phyloP scores from a whole-genome alignment of 2,329 filamentous ascomycete species.

The Fusarium poae region DNA sequence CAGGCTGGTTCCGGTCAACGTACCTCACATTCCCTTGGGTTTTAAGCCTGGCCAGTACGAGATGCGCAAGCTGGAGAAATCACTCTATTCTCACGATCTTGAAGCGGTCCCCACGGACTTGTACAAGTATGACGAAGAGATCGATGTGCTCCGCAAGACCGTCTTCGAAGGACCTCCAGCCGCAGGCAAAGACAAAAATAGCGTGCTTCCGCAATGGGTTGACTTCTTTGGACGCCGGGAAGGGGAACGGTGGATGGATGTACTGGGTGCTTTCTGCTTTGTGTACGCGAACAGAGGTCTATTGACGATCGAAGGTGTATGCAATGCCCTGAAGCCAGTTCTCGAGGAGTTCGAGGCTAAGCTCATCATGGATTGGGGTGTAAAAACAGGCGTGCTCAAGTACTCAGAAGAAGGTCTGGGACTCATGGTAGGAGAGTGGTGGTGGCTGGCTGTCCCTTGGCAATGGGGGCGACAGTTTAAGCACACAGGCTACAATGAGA shows the following conservation, averaged over 20 bases:
- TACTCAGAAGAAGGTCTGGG: slow-evolving; percentile 57
- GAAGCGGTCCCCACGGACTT: slow-evolving; percentile 71
- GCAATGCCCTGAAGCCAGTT: slow-evolving; percentile 67
- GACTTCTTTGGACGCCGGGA: slow-evolving; percentile 75
- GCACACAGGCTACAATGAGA: slow-evolving; percentile 1
- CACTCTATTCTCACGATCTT: slow-evolving; percentile 73
- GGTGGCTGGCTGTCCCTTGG: slow-evolving; percentile 70
- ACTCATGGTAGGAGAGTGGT: slow-evolving; percentile 71
- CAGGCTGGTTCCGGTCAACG: slow-evolving; percentile 64
- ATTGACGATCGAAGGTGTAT: slow-evolving; percentile 65
- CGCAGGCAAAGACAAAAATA: slow-evolving; percentile 52
- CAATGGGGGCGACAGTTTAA: slow-evolving; percentile 37
- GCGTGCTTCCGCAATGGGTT: slow-evolving; percentile 77
- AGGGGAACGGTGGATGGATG: slow-evolving; percentile 71
- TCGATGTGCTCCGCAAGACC: slow-evolving; percentile 57
- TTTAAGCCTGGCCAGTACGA: slow-evolving; percentile 80
- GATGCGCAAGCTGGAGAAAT: slow-evolving; percentile 75
- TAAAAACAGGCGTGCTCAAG: slow-evolving; percentile 64
- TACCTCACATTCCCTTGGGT: slow-evolving; percentile 75
- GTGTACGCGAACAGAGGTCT: slow-evolving; percentile 73
- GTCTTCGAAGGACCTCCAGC: slow-evolving; percentile 57
- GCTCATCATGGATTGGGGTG: slow-evolving; percentile 71
- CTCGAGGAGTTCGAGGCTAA: slow-evolving; percentile 74
- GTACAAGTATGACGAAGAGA: slow-evolving; percentile 69
- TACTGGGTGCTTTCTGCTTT: slow-evolving; percentile 73